These are phyloP conservation scores for Phyllosticta ampelicida DNA, from an alignment of 2,329 filamentous ascomycete species.

Conservation along the genomic window DNA sequence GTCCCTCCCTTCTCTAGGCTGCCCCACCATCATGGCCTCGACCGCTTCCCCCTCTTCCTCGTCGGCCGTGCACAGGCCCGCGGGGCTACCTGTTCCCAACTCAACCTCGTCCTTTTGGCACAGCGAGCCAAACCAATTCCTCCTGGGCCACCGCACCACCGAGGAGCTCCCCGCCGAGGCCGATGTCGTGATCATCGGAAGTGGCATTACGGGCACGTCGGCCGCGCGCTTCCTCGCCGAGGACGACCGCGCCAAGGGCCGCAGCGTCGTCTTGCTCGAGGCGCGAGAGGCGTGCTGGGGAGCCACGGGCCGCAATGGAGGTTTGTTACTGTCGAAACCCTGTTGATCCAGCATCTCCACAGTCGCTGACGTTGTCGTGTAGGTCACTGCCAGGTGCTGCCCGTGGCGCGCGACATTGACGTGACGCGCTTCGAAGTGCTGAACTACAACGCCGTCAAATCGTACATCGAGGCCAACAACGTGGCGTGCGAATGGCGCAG, in stretches of 20 bases:
- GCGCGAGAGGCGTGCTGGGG: constrained; percentile 73
- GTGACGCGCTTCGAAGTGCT: constrained; percentile 62
- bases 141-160: constrained; percentile 60
- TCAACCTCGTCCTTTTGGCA: constrained; percentile 66
- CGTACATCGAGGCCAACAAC: constrained; percentile 44
- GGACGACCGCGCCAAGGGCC: constrained; percentile 33
- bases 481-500: constrained; percentile 62
- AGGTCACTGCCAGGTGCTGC: constrained; percentile 60
- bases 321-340: neutral
- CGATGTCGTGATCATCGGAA: constrained; percentile 63
- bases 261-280: constrained; percentile 60
- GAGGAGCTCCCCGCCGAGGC: constrained; percentile 46
- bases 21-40: constrained; percentile 1
- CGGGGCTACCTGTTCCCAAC: constrained; percentile 46
- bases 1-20: neutral
- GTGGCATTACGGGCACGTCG: constrained; percentile 66
- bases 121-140: constrained; percentile 50
- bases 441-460: constrained; percentile 52
- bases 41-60: neutral
- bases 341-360: too few species aligned
- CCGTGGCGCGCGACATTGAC: constrained; percentile 50
- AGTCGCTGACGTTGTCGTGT: neutral
- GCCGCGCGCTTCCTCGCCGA: constrained; percentile 51
- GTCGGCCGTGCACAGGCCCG: constrained; percentile 14
- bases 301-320: constrained; percentile 54